Percentiles rank a stretch among this genome's conserved stretches.
Conservation (phyloP, 1,139 yeast species). For the Entelexis paramagnoliae region DNA sequence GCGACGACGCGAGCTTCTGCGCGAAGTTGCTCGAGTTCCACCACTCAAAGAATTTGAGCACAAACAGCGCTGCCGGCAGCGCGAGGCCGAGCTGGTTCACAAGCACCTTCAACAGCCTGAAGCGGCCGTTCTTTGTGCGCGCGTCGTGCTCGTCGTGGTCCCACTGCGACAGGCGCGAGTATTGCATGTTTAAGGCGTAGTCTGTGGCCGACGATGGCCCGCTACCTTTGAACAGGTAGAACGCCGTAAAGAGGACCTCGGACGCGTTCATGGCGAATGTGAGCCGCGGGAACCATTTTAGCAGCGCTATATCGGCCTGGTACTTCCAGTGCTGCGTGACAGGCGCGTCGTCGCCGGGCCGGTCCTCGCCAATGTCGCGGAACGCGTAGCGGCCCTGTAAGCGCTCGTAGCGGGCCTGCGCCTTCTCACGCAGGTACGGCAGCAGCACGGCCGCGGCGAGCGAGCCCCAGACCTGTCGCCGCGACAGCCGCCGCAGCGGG, state of each 20-base stretch:
- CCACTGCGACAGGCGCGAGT: constrained; percentile 53
- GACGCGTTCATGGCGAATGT: constrained; percentile 46
- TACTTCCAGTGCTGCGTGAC: constrained; percentile 24
- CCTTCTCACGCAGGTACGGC: constrained; percentile 60
- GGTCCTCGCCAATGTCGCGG: constrained; percentile 24
- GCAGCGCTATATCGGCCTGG: constrained; percentile 39
- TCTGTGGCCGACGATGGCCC: constrained; percentile 60
- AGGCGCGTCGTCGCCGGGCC: constrained; percentile 24
- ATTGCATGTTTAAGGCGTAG: constrained; percentile 52
- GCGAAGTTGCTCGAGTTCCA: constrained; percentile 80
- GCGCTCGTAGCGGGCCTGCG: constrained; percentile 55
- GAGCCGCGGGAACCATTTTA: constrained; percentile 50
- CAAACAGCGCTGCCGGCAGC: constrained; percentile 76
- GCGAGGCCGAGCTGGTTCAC: constrained; percentile 30
- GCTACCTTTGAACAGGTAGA: constrained; percentile 57
- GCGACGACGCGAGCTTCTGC: constrained; percentile 36
- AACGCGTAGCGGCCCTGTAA: constrained; percentile 45
- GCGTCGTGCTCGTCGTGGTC: constrained; percentile 45
- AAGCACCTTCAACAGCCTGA: not conserved
- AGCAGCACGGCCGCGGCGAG: constrained; percentile 54
- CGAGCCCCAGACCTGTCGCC: constrained; percentile 47
- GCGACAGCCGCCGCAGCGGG: constrained; percentile 44
- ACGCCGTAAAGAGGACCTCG: constrained; percentile 39
- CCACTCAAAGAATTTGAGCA: constrained; percentile 87
- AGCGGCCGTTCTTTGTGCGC: not conserved